Conservation (phyloP, 1,139 yeast genomes). For the Blastobotrys petasosporus region DNA sequence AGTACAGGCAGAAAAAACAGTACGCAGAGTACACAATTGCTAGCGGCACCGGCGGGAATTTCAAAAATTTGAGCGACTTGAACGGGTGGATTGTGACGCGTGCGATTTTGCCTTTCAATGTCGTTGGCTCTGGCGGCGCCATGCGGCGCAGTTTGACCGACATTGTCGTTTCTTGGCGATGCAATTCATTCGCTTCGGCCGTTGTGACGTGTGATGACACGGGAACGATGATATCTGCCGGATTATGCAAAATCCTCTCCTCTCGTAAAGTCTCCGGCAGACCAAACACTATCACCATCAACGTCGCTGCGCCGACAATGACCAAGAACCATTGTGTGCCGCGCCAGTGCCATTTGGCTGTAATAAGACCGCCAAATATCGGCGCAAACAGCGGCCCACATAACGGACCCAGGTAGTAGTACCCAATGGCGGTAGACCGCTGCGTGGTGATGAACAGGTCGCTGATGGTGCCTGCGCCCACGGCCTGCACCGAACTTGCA, state of each 20-base stretch:
- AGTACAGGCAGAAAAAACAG: conserved; percentile 63
- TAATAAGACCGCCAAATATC: conserved; percentile 71
- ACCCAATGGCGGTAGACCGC: conserved; percentile 77
- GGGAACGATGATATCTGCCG: conserved; percentile 9
- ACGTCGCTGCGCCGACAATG: conserved; percentile 54
- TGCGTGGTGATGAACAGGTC: conserved; percentile 64
- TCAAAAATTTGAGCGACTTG: conserved; percentile 23
- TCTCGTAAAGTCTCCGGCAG: conserved; percentile 66
- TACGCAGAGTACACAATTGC: conserved; percentile 61
- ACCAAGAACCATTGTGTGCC: conserved; percentile 85
- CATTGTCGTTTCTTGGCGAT: conserved; percentile 8
- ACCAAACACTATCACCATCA: conserved; percentile 45
- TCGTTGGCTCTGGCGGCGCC: conserved; percentile 6
- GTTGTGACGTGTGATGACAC: conserved; percentile 6
- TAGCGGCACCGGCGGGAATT: conserved; percentile 66
- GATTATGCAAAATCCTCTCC: conserved; percentile 2
- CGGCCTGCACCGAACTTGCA: conserved; percentile 81
- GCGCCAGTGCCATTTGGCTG: conserved; percentile 76
- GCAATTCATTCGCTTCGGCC: background rate
- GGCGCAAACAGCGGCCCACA: conserved; percentile 81
- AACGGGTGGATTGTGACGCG: conserved; percentile 20
- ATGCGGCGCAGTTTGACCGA: conserved; percentile 5
- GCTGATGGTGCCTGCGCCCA: conserved; percentile 84
- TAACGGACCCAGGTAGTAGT: conserved; percentile 74
- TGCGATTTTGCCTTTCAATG: conserved; percentile 1